These are phyloP conservation scores for Ilyonectria sp. DNA, from an alignment of 2,329 filamentous ascomycete genomes.

Conservation along the genomic window DNA sequence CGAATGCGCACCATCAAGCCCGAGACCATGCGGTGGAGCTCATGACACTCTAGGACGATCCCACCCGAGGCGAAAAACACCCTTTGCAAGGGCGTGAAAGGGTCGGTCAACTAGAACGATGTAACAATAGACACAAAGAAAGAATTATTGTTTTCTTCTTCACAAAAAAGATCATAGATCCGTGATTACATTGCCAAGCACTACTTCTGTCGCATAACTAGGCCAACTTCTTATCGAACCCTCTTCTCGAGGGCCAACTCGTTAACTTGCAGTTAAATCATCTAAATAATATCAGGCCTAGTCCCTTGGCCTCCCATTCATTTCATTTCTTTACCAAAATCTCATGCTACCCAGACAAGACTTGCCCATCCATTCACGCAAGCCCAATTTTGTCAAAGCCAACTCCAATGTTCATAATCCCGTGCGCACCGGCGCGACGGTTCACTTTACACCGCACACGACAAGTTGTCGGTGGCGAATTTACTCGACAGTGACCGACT, in stretches of 20 bases:
- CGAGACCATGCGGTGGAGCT: slow-evolving; percentile 23
- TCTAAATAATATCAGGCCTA: slow-evolving; percentile 46
- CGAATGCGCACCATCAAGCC: slow-evolving; percentile 15
- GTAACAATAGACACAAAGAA: slow-evolving; percentile 31
- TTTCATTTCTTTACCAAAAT: slow-evolving; percentile 42
- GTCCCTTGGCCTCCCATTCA: slow-evolving; percentile 38
- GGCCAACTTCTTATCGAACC: slow-evolving; percentile 37
- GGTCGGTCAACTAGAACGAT: not conserved
- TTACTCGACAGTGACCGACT: slow-evolving; percentile 99
- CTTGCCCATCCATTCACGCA: slow-evolving; percentile 43
- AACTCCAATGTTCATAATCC: slow-evolving; percentile 49
- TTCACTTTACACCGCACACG: slow-evolving; percentile 42
- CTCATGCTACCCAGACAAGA: slow-evolving; percentile 44
- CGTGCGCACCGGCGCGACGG: slow-evolving; percentile 39
- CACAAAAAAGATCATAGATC: slow-evolving; percentile 33
- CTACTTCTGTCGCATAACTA: slow-evolving; percentile 38
- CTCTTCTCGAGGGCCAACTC: slow-evolving; percentile 20
- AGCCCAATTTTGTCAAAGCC: slow-evolving; percentile 48
- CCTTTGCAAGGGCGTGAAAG: not conserved
- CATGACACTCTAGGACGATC: slow-evolving; percentile 7
- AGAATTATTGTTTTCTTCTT: not conserved
- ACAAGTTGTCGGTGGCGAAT: slow-evolving; percentile 35
- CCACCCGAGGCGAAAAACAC: not conserved
- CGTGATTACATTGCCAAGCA: slow-evolving; percentile 42
- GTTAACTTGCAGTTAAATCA: slow-evolving; percentile 35